phyloP scores from a whole-genome alignment of 805 yeast genomes.

The Metschnikowia orientalis region DNA sequence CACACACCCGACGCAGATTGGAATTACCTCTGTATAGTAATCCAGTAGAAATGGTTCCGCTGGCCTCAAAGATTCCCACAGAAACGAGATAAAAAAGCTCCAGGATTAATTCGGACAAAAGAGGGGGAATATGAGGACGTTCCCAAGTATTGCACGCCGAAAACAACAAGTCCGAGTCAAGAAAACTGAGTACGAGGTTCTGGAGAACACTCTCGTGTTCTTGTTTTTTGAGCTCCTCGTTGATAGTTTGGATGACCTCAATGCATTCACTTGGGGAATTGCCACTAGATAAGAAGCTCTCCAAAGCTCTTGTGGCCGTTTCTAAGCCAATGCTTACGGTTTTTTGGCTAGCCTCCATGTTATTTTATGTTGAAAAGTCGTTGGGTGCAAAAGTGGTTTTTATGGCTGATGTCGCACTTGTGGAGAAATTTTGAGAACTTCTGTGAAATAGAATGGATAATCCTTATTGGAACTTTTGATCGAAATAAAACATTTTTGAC shows the following conservation, averaged over 20 bases:
- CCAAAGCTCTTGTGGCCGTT: slow-evolving; percentile 13
- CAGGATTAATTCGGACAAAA: slow-evolving; percentile 8
- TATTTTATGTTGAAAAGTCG: background rate
- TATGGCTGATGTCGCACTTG: no score
- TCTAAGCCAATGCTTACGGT: slow-evolving; percentile 15
- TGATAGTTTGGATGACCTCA: slow-evolving; percentile 11
- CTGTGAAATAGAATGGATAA: no score
- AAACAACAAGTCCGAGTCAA: slow-evolving; percentile 11
- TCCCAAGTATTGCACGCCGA: slow-evolving; percentile 13
- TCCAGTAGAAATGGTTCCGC: slow-evolving; percentile 8
- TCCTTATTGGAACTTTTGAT: no score
- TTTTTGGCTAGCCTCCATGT: slow-evolving; percentile 8
- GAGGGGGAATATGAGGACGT: slow-evolving; percentile 4
- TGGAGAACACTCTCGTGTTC: slow-evolving; percentile 9
- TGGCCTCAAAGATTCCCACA: slow-evolving; percentile 8
- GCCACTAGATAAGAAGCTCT: slow-evolving; percentile 11
- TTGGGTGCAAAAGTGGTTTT: slow-evolving; percentile 6
- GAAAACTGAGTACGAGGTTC: slow-evolving; percentile 9
- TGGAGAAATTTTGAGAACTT: no score
- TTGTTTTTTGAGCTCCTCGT: slow-evolving; percentile 10
- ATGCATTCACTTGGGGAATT: slow-evolving; percentile 12
- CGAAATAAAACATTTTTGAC: no score
- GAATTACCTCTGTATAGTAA: slow-evolving; percentile 10
- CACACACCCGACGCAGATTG: slow-evolving; percentile 8
- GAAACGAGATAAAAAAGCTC: slow-evolving; percentile 11